A percentile compares a stretch with the other conserved stretches of the same genome.
Conservation (phyloP, 768 basidiomycete genomes). For the Kwoniella bestiolae region DNA sequence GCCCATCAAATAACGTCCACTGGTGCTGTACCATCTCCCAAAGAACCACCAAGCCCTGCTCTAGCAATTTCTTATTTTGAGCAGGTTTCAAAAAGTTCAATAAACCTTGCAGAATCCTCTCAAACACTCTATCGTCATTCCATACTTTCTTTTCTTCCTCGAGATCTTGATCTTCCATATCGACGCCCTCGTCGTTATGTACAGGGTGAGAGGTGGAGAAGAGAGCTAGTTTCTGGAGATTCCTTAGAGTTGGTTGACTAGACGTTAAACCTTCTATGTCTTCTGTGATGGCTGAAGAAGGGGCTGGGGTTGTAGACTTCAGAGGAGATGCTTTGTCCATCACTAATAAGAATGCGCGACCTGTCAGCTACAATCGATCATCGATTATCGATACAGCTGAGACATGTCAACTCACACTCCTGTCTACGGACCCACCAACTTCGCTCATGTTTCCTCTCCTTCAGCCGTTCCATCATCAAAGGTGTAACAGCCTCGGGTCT, state of each 20-base stretch:
- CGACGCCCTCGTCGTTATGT: background rate
- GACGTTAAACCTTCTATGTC: slow-evolving; percentile 66
- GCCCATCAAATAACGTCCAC: slow-evolving; percentile 72
- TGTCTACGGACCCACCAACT: slow-evolving; percentile 85
- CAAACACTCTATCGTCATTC: slow-evolving; percentile 73
- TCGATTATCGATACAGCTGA: too few species aligned
- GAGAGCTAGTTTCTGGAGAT: slow-evolving; percentile 69
- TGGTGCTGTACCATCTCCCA: slow-evolving; percentile 85
- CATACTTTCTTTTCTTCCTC: slow-evolving; percentile 61
- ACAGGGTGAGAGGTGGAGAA: slow-evolving; percentile 40
- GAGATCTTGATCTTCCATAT: slow-evolving; percentile 27
- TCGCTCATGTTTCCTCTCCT: slow-evolving; percentile 70
- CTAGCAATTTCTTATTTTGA: slow-evolving; percentile 69
- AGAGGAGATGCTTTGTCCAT: slow-evolving; percentile 63
- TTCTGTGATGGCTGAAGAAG: slow-evolving; percentile 64
- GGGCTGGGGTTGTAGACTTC: slow-evolving; percentile 59
- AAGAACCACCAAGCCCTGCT: slow-evolving; percentile 77
- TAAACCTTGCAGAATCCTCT: slow-evolving; percentile 70
- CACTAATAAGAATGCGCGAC: slow-evolving; percentile 58
- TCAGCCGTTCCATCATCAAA: slow-evolving; percentile 69
- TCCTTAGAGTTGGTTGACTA: slow-evolving; percentile 63
- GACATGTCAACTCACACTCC: slow-evolving; percentile 69
- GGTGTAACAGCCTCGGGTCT: slow-evolving; percentile 63
- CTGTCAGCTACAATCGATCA: slow-evolving; percentile 1
- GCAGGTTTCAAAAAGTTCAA: slow-evolving; percentile 67